Evolutionary conservation across 164 flowering plant genomes (phyloP).

Genomic region (Vitis riparia): DNA sequence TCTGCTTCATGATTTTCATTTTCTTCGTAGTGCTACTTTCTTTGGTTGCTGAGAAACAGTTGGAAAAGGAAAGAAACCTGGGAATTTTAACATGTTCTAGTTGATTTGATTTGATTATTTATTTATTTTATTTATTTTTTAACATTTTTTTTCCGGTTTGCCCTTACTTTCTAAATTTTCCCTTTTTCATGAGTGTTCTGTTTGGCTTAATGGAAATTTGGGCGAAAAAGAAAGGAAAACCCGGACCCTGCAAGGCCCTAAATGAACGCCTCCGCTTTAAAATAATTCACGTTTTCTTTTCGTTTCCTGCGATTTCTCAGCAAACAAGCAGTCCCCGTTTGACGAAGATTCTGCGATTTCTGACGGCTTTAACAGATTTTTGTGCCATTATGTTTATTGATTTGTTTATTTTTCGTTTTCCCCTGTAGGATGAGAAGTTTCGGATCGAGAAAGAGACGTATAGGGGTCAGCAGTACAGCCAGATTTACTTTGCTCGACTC

Average conservation of each 20-base stretch:
- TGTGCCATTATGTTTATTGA: not conserved
- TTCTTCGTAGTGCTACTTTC: not conserved
- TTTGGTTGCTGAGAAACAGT: not conserved
- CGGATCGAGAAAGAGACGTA: conserved; percentile 73
- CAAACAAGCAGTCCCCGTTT: not conserved
- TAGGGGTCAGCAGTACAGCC: conserved; percentile 95
- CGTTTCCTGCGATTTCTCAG: not conserved
- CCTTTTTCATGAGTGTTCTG: too few species aligned
- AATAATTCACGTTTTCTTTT: not conserved
- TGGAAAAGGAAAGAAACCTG: not conserved
- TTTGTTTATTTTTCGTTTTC: not conserved
- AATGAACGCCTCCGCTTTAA: not conserved
- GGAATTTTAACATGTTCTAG: not conserved
- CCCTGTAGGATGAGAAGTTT: conserved; percentile 65
- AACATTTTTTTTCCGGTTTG: not conserved
- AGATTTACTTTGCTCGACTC: conserved; percentile 84
- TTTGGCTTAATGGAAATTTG: too few species aligned
- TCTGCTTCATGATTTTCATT: not conserved
- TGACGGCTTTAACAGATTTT: too few species aligned
- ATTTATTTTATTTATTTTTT: not conserved
- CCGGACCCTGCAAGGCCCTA: not conserved
- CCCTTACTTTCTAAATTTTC: too few species aligned
- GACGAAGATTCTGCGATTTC: too few species aligned
- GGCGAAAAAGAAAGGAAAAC: too few species aligned
- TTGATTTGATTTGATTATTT: not conserved